These are phyloP conservation scores for Barnettozyma sucrosica DNA, from an alignment of 805 yeast genomes.

Conservation along the genomic window DNA sequence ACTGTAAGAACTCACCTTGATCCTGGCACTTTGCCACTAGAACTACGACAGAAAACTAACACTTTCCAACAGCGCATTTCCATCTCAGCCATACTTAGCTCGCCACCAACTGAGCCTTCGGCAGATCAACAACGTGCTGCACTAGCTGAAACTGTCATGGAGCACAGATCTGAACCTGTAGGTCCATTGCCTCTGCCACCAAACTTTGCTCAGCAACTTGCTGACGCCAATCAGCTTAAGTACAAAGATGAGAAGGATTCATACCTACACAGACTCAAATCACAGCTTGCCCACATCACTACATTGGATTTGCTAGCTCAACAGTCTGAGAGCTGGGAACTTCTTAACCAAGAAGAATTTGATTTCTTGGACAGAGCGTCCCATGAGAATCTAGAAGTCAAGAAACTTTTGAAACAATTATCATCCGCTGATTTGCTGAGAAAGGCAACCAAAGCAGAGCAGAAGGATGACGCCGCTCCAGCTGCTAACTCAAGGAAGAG, in stretches of 20 bases:
- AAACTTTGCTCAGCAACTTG: constrained; percentile 15
- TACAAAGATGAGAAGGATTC: constrained; percentile 21
- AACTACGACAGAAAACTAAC: not conserved
- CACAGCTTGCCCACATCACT: constrained; percentile 24
- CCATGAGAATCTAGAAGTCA: constrained; percentile 22
- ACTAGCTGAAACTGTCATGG: not conserved
- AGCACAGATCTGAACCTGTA: not conserved
- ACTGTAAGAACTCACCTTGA: not conserved
- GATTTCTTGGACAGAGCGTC: constrained; percentile 24
- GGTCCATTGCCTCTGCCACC: constrained; percentile 3
- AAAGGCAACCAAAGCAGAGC: constrained; percentile 16
- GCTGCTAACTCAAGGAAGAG: constrained; percentile 8
- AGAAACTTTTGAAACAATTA: constrained; percentile 25
- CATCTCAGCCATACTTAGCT: constrained; percentile 4
- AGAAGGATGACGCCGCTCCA: constrained; percentile 1
- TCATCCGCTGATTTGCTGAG: constrained; percentile 21
- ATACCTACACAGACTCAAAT: constrained; percentile 19
- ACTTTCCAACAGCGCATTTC: constrained; percentile 1
- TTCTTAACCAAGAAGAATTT: constrained; percentile 22
- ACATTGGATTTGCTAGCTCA: constrained; percentile 22
- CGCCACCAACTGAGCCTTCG: constrained; percentile 1
- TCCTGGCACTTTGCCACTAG: not conserved
- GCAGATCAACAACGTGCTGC: not conserved
- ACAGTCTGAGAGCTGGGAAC: constrained; percentile 25
- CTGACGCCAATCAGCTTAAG: constrained; percentile 19